Percentiles rank a stretch among this genome's conserved stretches.
Conservation (phyloP, 306 rosid genomes). For the Cucurbita pepo region DNA sequence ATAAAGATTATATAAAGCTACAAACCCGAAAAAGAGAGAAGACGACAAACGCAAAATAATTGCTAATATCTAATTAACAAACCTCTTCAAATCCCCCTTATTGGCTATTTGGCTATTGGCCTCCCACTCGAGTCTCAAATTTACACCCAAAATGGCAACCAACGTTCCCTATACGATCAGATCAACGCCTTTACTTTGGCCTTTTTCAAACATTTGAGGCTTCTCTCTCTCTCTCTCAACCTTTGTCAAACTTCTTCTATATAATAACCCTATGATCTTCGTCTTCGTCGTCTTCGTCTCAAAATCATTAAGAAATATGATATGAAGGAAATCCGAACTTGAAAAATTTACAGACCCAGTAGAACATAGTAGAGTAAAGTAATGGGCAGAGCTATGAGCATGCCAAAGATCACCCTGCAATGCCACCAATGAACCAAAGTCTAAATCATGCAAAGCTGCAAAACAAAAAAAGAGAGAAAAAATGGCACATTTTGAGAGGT, state of each 20-base stretch:
- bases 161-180: background rate
- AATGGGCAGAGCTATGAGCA: constrained; percentile 34
- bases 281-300: background rate
- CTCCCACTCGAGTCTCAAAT: constrained; percentile 2
- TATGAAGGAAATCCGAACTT: background rate
- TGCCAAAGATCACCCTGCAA: constrained; percentile 36
- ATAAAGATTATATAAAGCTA: background rate
- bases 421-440: background rate
- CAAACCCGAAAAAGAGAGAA: constrained; percentile 1
- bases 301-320: background rate
- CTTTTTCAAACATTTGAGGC: background rate
- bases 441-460: background rate
- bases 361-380: constrained; percentile 30
- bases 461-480: background rate
- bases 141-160: constrained; percentile 6
- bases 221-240: background rate
- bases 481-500: background rate
- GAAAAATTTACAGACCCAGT: constrained; percentile 21
- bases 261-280: background rate
- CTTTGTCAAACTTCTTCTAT: background rate
- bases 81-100: background rate
- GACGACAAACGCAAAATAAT: constrained; percentile 17
- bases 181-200: background rate
- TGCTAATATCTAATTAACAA: constrained; percentile 20
- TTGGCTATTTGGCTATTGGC: no score